A percentile compares a stretch with the other conserved stretches of the same genome.
Evolutionary conservation across 441 rosid genomes (phyloP).

Genomic region (Erodium texanum): DNA sequence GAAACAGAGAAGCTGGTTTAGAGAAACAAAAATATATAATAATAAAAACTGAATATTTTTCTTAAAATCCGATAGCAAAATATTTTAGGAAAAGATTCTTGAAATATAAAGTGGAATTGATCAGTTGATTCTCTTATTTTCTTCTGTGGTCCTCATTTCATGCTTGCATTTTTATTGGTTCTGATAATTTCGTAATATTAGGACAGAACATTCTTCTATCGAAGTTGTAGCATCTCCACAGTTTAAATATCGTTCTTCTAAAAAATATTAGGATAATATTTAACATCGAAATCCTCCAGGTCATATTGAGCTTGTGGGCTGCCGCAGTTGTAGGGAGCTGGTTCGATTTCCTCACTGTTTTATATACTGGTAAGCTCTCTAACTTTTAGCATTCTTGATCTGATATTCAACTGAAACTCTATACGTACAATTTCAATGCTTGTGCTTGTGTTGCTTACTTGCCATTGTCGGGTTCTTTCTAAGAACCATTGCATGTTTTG

Average conservation of each 20-base stretch:
- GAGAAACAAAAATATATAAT: too few relatives aligned
- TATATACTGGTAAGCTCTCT: constrained; percentile 61
- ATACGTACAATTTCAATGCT: too few relatives aligned
- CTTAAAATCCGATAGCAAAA: too few relatives aligned
- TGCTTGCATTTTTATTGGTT: not conserved
- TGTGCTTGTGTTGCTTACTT: not conserved
- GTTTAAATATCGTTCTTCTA: not conserved
- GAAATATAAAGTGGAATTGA: too few relatives aligned
- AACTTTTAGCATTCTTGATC: not conserved
- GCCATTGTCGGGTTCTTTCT: not conserved
- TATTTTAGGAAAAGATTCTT: too few relatives aligned
- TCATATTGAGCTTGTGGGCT: constrained; percentile 48
- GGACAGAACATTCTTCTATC: not conserved
- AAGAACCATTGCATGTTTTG: not conserved
- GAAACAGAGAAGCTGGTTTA: too few relatives aligned
- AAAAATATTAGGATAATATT: constrained; percentile 11
- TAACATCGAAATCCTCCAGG: constrained; percentile 33
- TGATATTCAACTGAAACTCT: not conserved
- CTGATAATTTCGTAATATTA: not conserved
- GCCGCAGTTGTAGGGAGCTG: constrained; percentile 81
- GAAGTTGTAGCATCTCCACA: not conserved
- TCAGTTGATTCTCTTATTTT: too few relatives aligned
- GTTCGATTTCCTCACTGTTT: constrained; percentile 77
- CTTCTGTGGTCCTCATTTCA: too few relatives aligned
- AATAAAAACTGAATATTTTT: too few relatives aligned